A percentile compares a stretch with the other conserved stretches of the same genome.
Evolutionary conservation across 495 filamentous ascomycete genomes (phyloP).

Genomic region (Xylaria sp.): DNA sequence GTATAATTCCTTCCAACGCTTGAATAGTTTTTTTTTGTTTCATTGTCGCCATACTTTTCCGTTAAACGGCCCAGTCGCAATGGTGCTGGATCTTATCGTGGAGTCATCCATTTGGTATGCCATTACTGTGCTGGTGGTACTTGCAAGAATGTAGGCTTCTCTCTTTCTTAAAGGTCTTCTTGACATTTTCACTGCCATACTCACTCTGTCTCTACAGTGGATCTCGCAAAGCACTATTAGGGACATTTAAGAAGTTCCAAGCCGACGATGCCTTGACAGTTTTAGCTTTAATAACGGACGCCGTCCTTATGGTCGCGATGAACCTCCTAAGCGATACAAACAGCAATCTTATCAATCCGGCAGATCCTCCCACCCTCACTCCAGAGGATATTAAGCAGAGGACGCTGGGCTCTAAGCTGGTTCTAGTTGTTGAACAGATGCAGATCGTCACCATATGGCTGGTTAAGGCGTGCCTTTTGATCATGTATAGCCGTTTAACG

Average conservation of each 20-base stretch:
- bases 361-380: slow-evolving; percentile 55
- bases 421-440: slow-evolving; percentile 54
- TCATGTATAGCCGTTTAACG: slow-evolving; percentile 63
- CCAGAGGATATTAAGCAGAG: slow-evolving; percentile 53
- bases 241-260: slow-evolving; percentile 30
- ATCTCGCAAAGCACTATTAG: slow-evolving; percentile 18
- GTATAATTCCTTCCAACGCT: background rate
- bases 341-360: slow-evolving; percentile 66
- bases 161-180: slow-evolving; percentile 5
- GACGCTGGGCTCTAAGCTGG: slow-evolving; percentile 62
- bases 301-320: slow-evolving; percentile 50
- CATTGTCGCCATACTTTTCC: background rate
- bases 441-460: slow-evolving; percentile 57
- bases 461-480: slow-evolving; percentile 60
- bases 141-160: slow-evolving; percentile 48
- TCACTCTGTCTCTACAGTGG: background rate
- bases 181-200: background rate
- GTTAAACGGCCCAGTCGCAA: background rate
- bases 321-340: slow-evolving; percentile 63
- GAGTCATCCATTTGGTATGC: slow-evolving; percentile 60
- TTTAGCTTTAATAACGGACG: slow-evolving; percentile 16
- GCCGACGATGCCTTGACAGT: slow-evolving; percentile 34
- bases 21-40: background rate
- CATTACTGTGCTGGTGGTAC: slow-evolving; percentile 47
- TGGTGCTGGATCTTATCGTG: slow-evolving; percentile 39